A percentile compares a stretch with the other conserved stretches of the same genome.
Conservation (phyloP, 169 alveolate genomes). For the Eimeria praecox region DNA sequence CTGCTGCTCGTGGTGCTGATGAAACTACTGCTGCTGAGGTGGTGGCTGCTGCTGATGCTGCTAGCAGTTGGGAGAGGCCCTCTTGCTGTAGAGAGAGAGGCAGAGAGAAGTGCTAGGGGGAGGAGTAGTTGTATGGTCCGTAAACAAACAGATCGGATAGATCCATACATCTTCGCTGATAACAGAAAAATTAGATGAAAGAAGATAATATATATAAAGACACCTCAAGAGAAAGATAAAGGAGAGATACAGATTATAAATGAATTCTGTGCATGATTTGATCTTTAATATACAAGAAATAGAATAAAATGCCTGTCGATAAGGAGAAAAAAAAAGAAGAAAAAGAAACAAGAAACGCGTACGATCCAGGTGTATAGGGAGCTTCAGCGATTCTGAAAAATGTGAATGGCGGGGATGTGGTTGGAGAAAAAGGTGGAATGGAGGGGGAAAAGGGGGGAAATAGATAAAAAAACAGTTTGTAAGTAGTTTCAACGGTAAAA, state of each 20-base stretch:
- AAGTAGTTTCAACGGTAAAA: neutral
- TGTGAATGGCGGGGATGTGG: neutral
- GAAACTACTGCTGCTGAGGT: neutral
- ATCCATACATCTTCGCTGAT: no score
- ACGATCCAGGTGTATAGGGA: neutral
- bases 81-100: neutral
- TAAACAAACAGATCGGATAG: neutral
- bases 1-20: no score
- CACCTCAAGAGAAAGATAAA: no score
- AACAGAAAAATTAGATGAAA: neutral
- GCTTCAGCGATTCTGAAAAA: no score
- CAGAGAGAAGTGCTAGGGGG: neutral
- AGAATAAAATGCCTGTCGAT: neutral
- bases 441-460: neutral
- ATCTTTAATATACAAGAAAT: neutral
- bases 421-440: neutral
- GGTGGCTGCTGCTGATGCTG: neutral
- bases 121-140: neutral
- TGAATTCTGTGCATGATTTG: neutral
- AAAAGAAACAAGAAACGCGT: neutral
- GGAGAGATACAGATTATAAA: neutral
- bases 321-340: neutral
- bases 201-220: no score
- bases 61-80: neutral
- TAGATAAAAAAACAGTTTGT: neutral